phyloP scores from a whole-genome alignment of 2,329 filamentous ascomycete species.

The Periconia macrospinosa region DNA sequence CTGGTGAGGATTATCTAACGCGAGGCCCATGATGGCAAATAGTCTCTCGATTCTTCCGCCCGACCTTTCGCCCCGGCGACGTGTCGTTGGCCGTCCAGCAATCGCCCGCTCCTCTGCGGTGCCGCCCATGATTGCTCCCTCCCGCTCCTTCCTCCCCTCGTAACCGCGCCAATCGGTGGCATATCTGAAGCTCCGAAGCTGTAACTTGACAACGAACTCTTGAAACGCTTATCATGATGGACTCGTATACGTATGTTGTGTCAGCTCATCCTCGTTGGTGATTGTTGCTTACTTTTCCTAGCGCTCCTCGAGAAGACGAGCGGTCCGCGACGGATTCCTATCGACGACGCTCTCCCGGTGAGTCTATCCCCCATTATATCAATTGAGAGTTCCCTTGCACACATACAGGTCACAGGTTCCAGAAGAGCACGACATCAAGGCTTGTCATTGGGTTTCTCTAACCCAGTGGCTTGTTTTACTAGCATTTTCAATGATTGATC shows the following conservation, averaged over 20 bases:
- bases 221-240: slow-evolving; percentile 26
- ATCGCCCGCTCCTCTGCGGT: slow-evolving; percentile 6
- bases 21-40: slow-evolving; percentile 46
- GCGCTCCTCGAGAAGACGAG: slow-evolving; percentile 55
- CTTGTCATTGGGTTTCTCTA: no score
- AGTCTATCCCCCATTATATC: slow-evolving; percentile 27
- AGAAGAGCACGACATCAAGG: no score
- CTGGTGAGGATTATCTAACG: slow-evolving; percentile 40
- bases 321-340: slow-evolving; percentile 50
- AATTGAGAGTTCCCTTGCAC: no score
- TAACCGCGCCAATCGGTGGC: slow-evolving; percentile 11
- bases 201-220: neutral
- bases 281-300: slow-evolving; percentile 22
- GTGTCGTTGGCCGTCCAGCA: slow-evolving; percentile 20
- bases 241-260: slow-evolving; percentile 41
- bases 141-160: slow-evolving; percentile 9
- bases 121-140: slow-evolving; percentile 22
- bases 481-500: no score
- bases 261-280: neutral
- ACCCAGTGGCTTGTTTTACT: no score
- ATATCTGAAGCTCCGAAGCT: neutral
- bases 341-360: slow-evolving; percentile 71
- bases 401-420: no score
- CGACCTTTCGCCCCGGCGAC: slow-evolving; percentile 31
- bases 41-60: slow-evolving; percentile 25